Conservation (phyloP, 2,329 filamentous ascomycete genomes). For the Claviceps humidiphila region DNA sequence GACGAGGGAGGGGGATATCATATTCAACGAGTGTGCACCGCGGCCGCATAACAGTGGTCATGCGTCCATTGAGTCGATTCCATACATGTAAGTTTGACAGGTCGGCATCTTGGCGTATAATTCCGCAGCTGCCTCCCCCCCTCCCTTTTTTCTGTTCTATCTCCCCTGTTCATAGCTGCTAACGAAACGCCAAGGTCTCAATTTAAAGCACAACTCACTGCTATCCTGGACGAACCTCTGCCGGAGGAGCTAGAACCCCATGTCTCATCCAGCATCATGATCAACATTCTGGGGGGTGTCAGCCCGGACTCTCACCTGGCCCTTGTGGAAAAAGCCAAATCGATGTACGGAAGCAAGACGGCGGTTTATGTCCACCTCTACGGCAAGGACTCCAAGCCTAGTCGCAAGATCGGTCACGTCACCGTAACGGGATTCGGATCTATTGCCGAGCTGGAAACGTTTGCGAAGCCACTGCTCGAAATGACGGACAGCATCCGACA, state of each 20-base stretch:
- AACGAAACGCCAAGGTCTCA: slow-evolving; percentile 42
- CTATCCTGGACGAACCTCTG: slow-evolving; percentile 58
- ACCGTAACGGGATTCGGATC: slow-evolving; percentile 63
- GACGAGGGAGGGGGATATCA: slow-evolving; percentile 46
- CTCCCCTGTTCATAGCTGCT: neutral
- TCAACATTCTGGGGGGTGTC: slow-evolving; percentile 67
- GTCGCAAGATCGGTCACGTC: slow-evolving; percentile 91
- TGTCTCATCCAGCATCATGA: slow-evolving; percentile 57
- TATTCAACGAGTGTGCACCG: slow-evolving; percentile 35
- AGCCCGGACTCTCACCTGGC: slow-evolving; percentile 45
- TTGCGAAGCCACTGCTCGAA: slow-evolving; percentile 55
- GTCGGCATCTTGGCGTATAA: neutral
- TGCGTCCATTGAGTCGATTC: slow-evolving; percentile 85
- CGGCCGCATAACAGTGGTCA: slow-evolving; percentile 83
- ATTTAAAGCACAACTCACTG: slow-evolving; percentile 77
- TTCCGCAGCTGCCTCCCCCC: neutral
- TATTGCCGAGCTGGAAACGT: slow-evolving; percentile 44
- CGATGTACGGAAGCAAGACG: slow-evolving; percentile 29
- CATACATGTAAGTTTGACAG: slow-evolving; percentile 35
- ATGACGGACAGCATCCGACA: slow-evolving; percentile 45
- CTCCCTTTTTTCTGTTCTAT: neutral
- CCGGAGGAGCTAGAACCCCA: slow-evolving; percentile 42
- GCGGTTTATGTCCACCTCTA: slow-evolving; percentile 68
- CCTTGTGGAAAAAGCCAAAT: slow-evolving; percentile 33
- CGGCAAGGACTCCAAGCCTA: slow-evolving; percentile 75